Percentiles rank a stretch among this genome's conserved stretches.
Evolutionary conservation across 78 protist genomes (phyloP).

Genomic region (Dictyostelium citrinum): DNA sequence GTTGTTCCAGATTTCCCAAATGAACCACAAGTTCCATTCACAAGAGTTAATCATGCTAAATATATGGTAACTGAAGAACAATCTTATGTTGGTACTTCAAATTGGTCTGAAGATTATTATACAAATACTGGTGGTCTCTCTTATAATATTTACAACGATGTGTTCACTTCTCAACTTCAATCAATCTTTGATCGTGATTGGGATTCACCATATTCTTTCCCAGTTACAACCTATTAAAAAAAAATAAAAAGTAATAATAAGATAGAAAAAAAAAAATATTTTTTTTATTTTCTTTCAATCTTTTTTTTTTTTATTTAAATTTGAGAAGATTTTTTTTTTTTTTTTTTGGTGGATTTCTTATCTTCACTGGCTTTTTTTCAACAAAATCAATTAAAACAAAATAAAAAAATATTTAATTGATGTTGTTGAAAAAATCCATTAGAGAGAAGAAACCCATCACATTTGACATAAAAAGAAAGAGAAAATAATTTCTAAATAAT

Average conservation of each 20-base stretch:
- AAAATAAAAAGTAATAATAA: background rate
- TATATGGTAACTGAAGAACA: conserved; percentile 86
- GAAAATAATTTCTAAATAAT: too few relatives aligned
- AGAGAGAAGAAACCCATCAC: too few relatives aligned
- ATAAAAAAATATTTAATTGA: too few relatives aligned
- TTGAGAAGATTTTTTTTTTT: too few relatives aligned
- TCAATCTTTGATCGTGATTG: conserved; percentile 72
- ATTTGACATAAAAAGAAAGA: too few relatives aligned
- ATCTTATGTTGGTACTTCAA: conserved; percentile 80
- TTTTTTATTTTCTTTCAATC: background rate
- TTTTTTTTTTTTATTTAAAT: too few relatives aligned
- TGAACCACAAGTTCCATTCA: conserved; percentile 79
- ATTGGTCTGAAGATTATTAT: conserved; percentile 89
- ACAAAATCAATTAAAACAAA: too few relatives aligned
- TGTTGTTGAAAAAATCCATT: too few relatives aligned
- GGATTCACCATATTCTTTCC: conserved; percentile 60
- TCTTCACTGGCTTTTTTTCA: too few relatives aligned
- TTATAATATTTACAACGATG: conserved; percentile 31
- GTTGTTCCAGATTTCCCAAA: conserved; percentile 71
- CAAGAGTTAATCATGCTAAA: conserved; percentile 93
- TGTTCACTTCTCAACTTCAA: conserved; percentile 53
- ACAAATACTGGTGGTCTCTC: conserved; percentile 76
- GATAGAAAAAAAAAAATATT: background rate
- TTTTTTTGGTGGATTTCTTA: too few relatives aligned
- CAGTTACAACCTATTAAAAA: conserved; percentile 43